phyloP scores from a whole-genome alignment of 2,329 filamentous ascomycete genomes.

The Talaromyces sp. region DNA sequence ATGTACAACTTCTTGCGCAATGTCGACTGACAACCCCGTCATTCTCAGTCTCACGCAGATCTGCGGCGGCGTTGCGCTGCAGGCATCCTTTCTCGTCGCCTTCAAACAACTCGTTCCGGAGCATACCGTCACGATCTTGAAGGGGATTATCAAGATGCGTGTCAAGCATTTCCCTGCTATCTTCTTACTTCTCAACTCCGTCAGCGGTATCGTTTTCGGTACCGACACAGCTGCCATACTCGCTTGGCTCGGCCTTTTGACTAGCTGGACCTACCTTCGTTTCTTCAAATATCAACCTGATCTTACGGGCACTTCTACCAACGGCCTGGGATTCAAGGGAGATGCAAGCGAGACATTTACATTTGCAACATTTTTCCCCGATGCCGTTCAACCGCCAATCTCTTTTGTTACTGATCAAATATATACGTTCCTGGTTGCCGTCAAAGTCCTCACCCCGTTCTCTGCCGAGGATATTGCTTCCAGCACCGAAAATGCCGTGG shows the following conservation, averaged over 20 bases:
- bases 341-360: conserved; percentile 96
- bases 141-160: conserved; percentile 79
- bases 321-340: conserved; percentile 61
- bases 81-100: conserved; percentile 89
- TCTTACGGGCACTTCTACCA: conserved; percentile 50
- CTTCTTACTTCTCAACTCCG: conserved; percentile 65
- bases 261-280: conserved; percentile 90
- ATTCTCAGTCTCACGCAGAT: conserved; percentile 67
- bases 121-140: conserved; percentile 91
- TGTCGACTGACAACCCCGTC: conserved; percentile 22
- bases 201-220: conserved; percentile 59
- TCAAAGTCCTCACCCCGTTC: conserved; percentile 80
- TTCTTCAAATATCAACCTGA: conserved; percentile 74
- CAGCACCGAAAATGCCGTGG: conserved; percentile 65
- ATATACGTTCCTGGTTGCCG: conserved; percentile 67
- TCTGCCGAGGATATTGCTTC: conserved; percentile 72
- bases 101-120: conserved; percentile 97
- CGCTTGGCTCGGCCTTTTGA: conserved; percentile 73
- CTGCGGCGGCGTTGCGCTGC: conserved; percentile 80
- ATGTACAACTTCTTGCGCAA: conserved; percentile 17
- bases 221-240: conserved; percentile 76
- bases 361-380: conserved; percentile 93
- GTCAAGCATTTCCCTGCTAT: conserved; percentile 76
- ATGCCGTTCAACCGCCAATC: conserved; percentile 71
- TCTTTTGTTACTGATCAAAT: conserved; percentile 67